Evolutionary conservation across 192 early-diverging fungal genomes (phyloP), one percentile per base, ranked within the genome.

Genomic region (Diversispora eburnea): DNA sequence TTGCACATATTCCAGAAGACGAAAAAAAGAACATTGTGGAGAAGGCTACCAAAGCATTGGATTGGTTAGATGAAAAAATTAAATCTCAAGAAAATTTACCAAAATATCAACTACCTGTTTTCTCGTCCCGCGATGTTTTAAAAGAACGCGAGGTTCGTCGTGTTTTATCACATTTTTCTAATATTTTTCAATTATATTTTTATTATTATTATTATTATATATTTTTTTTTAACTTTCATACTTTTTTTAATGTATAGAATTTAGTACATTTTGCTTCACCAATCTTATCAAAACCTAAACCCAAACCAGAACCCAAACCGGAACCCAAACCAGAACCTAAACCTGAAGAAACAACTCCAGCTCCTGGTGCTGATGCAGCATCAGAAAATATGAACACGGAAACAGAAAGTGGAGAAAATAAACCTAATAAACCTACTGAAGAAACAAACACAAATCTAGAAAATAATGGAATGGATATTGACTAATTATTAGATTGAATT

Each of bases 271-370:
- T 89, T 78, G 91, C 92, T 52, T 88, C 76, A 55, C 91, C 94
- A 8, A 90, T 97, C 73, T 81, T 96, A 74, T 91, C 85, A 83
- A 92, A 91, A 80, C 94, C 95, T 81, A 97, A 97, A 89, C 95
- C 95, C 57, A 86, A 85, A 52, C 89, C 90, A 54, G 86, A 89
- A 20, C 56, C 57, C 0, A 63, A 63, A 63, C 79, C 79, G 77
- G 71, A 84, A 80, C n/a, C n/a, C n/a, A n/a, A n/a, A n/a, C n/a
- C n/a, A 65, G 87, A 89, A 81, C 83, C 87, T 51, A 77, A 57
- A 55, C 75, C 84, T 33, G 82, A 77, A 57, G 76, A 75, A 65
- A 66, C 64, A 46, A 72, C 76, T 8, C 25, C 25, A 33, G 25
- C 25, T n/a, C n/a, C n/a, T 33, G 25, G 25, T 33, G 66, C 63